Base-by-base conservation (phyloP, 2,329 filamentous ascomycete genomes). In the Colletotrichum echinochloae region DNA sequence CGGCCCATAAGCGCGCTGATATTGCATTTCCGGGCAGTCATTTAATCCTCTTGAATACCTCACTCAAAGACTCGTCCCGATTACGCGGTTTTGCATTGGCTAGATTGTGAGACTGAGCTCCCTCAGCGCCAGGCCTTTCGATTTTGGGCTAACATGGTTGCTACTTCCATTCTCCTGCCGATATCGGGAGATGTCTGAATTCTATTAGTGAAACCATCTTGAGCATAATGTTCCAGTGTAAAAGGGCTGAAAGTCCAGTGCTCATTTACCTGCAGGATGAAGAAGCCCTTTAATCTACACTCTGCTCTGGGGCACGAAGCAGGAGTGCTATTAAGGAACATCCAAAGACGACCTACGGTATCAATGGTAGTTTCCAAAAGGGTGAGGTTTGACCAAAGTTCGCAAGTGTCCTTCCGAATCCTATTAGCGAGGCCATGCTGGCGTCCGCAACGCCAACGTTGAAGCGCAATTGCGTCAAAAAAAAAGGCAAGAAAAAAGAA, bases 401-500 rank as follows among this genome's bases (percentile, higher is more conserved):
- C n/a, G 46, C 46, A 4, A 48, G n/a, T 3, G 46, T 48, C 70
- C 1, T 75, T 73, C 77, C 77, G 78, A 57, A 78, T 78, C 20
- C 72, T 30, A 64, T 44, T 44, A 65, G 78, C 76, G 35, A 70
- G 71, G 51, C 77, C 77, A 63, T 78, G 77, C 28, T 72, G 73
- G n/a, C 78, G 77, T 20, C 77, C 74, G 0, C 68, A 73, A 65
- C 77, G 78, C 0, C 78, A 63, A 60, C 26, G 26, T 51, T 51
- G 23, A 26, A 51, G 26, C 26, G 48, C 26, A 51, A 16, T 18
- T 51, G 46, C 5, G 41, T 46, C 4, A 8, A 33, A 33, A 33
- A 8, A n/a, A n/a, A n/a, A n/a, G n/a, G n/a, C n/a, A n/a, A n/a
- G 12, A 23, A 83, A 0, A 89, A 77, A 1, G 82, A 76, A 2